phyloP scores from a whole-genome alignment of 2,329 filamentous ascomycete genomes.

The Sclerotinia trifoliorum region DNA sequence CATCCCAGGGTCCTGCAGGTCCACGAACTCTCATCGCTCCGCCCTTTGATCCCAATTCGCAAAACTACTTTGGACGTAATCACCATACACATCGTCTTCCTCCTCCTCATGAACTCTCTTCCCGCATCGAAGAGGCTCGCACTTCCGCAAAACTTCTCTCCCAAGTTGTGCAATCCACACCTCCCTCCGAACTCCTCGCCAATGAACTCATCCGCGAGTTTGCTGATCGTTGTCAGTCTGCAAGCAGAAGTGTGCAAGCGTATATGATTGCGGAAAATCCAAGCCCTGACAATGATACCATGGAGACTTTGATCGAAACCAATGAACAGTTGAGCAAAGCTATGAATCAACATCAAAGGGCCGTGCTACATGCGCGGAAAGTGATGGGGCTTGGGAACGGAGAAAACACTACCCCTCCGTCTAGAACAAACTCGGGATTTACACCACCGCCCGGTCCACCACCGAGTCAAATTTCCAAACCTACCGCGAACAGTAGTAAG shows the following conservation, averaged over 20 bases:
- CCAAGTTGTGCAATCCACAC: constrained; percentile 85
- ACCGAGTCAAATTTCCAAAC: constrained; percentile 22
- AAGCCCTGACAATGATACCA: constrained; percentile 85
- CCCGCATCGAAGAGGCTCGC: constrained; percentile 82
- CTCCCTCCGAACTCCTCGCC: constrained; percentile 68
- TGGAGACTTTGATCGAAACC: constrained; percentile 89
- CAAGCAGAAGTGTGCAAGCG: constrained; percentile 75
- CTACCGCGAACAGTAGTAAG: neutral
- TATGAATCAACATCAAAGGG: constrained; percentile 79
- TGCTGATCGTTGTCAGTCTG: constrained; percentile 77
- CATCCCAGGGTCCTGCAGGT: constrained; percentile 29
- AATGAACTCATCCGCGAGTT: constrained; percentile 96
- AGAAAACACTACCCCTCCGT: constrained; percentile 29
- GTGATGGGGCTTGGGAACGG: constrained; percentile 46
- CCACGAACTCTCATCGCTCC: constrained; percentile 47
- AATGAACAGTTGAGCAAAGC: constrained; percentile 87
- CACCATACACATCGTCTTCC: constrained; percentile 55
- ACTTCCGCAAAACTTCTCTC: constrained; percentile 90
- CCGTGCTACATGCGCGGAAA: constrained; percentile 64
- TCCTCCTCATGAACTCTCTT: constrained; percentile 71
- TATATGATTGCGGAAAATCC: constrained; percentile 83
- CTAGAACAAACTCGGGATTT: constrained; percentile 29
- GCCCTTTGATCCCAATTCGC: constrained; percentile 42
- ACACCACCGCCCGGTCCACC: constrained; percentile 30
- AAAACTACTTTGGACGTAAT: constrained; percentile 47